Percentiles rank a stretch among this genome's conserved stretches.
phyloP scores from a whole-genome alignment of 371 early-diverging fungal species.

The Syncephalastrum monosporum region DNA sequence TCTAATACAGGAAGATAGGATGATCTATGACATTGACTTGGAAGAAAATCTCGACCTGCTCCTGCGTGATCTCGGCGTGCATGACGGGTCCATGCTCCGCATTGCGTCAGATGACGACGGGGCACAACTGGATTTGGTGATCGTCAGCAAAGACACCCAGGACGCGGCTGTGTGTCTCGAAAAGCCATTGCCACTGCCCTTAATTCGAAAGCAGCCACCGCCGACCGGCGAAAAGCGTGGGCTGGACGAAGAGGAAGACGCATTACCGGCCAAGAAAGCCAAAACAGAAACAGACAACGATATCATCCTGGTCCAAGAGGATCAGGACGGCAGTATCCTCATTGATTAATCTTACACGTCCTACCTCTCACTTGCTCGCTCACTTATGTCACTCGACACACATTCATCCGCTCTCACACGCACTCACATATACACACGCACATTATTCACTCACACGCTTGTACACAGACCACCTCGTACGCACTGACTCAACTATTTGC shows the following conservation, averaged over 20 bases:
- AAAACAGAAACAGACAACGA: constrained; percentile 2
- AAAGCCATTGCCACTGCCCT: constrained; percentile 1
- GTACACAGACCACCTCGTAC: too few relatives aligned
- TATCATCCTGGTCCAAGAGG: constrained; percentile 2
- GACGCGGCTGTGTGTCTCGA: constrained; percentile 4
- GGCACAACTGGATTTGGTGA: constrained; percentile 34
- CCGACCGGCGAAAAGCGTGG: constrained; percentile 5
- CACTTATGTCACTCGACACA: too few relatives aligned
- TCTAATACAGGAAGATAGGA: constrained; percentile 29
- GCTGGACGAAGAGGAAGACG: neutral
- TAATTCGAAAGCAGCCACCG: neutral
- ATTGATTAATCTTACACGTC: too few relatives aligned
- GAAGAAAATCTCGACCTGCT: constrained; percentile 74
- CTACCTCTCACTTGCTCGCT: too few relatives aligned
- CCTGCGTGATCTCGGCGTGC: constrained; percentile 59
- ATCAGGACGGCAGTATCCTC: neutral
- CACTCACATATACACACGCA: too few relatives aligned
- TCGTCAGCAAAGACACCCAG: constrained; percentile 5
- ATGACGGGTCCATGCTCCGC: constrained; percentile 57
- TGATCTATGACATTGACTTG: constrained; percentile 90
- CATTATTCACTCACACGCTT: too few relatives aligned
- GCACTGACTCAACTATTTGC: too few relatives aligned
- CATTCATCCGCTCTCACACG: too few relatives aligned
- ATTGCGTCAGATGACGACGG: constrained; percentile 50
- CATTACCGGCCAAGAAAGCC: neutral